Evolutionary conservation across 352 stramenopile genomes (phyloP).

Genomic region (Discostella stelligera): DNA sequence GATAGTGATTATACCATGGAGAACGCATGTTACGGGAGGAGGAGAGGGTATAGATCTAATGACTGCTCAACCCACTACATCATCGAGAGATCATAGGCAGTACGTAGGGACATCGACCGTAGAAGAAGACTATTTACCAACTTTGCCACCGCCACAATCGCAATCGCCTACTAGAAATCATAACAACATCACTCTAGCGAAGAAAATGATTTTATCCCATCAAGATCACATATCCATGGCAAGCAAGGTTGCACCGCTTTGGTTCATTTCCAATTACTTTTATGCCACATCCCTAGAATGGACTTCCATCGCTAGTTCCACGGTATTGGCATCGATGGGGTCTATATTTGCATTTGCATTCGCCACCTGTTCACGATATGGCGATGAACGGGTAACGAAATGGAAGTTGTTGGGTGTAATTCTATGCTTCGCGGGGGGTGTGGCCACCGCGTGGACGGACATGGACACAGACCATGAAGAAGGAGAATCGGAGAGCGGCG

Average conservation of each 20-base stretch:
- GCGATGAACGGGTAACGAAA: constrained; percentile 85
- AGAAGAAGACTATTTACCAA: neutral
- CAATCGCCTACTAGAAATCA: neutral
- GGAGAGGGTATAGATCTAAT: neutral
- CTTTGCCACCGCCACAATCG: neutral
- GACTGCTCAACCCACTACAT: neutral
- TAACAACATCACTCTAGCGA: neutral
- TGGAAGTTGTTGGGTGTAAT: constrained; percentile 86
- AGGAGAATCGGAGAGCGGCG: neutral
- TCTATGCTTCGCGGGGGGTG: constrained; percentile 87
- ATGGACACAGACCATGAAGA: neutral
- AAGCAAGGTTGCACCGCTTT: constrained; percentile 86
- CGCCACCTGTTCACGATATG: constrained; percentile 74
- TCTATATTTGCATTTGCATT: constrained; percentile 92
- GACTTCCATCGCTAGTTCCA: constrained; percentile 92
- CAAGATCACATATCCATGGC: constrained; percentile 65
- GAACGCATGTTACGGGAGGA: constrained; percentile 7
- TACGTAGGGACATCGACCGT: neutral
- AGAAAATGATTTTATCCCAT: constrained; percentile 36
- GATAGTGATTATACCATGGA: constrained; percentile 27
- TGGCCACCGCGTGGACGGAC: constrained; percentile 87
- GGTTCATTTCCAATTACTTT: constrained; percentile 92
- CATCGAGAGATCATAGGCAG: neutral
- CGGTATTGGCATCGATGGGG: constrained; percentile 91
- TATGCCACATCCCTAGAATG: constrained; percentile 91